Conservation (phyloP, 2,329 filamentous ascomycete genomes). For the Ascochyta viciae-villosae region DNA sequence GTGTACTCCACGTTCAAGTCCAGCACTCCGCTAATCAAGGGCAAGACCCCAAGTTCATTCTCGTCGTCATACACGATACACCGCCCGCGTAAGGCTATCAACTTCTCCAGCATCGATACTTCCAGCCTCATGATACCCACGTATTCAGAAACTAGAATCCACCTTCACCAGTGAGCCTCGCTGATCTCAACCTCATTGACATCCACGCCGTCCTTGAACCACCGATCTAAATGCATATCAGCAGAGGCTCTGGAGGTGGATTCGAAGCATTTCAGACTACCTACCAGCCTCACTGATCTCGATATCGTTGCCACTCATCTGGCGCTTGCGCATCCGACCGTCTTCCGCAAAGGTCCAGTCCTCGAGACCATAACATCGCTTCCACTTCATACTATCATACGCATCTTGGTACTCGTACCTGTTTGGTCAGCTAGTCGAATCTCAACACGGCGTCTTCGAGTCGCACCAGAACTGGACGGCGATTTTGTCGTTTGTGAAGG, state of each 20-base stretch:
- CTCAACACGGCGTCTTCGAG: too few species aligned
- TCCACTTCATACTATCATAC: constrained; percentile 68
- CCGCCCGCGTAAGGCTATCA: constrained; percentile 63
- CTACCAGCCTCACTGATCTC: constrained; percentile 61
- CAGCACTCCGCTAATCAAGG: constrained; percentile 21
- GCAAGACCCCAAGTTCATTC: constrained; percentile 74
- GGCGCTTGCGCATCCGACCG: constrained; percentile 74
- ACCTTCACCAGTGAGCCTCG: constrained; percentile 68
- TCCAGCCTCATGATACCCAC: constrained; percentile 34
- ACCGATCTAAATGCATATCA: constrained; percentile 59
- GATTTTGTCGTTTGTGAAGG: constrained; percentile 76
- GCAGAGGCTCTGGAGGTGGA: not conserved
- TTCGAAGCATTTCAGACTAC: constrained; percentile 2
- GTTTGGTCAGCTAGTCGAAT: not conserved
- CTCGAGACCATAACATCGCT: constrained; percentile 81
- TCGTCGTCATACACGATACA: constrained; percentile 84
- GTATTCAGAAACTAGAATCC: not conserved
- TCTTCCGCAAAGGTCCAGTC: constrained; percentile 78
- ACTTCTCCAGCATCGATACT: not conserved
- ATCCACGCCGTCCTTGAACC: constrained; percentile 74
- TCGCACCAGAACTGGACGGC: constrained; percentile 77
- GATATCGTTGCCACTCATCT: constrained; percentile 79
- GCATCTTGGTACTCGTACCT: constrained; percentile 81
- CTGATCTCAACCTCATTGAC: constrained; percentile 71
- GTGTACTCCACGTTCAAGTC: constrained; percentile 17